phyloP scores from a whole-genome alignment of 306 rosid species.

The Astragalus glycyphyllos region DNA sequence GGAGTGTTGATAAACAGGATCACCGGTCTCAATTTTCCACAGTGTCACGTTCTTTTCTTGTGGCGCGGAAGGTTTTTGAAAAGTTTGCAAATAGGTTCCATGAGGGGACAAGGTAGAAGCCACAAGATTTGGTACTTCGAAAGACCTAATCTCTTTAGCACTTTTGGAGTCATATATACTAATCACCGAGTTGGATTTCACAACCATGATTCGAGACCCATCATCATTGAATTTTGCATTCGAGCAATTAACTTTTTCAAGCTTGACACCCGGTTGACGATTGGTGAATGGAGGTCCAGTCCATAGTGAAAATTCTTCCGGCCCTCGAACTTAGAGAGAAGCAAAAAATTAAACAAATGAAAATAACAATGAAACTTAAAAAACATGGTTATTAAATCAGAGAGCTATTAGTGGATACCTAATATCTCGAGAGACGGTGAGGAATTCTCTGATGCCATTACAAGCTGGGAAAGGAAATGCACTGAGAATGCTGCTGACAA shows the following conservation, averaged over 20 bases:
- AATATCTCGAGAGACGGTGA: slow-evolving; percentile 71
- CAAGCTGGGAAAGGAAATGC: neutral
- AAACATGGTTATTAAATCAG: neutral
- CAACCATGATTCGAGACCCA: slow-evolving; percentile 75
- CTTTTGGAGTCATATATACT: slow-evolving; percentile 58
- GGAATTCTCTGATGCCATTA: slow-evolving; percentile 63
- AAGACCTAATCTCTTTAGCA: slow-evolving; percentile 68
- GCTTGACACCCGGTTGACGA: slow-evolving; percentile 67
- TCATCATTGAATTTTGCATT: slow-evolving; percentile 73
- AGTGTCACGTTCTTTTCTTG: slow-evolving; percentile 78
- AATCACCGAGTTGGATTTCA: slow-evolving; percentile 61
- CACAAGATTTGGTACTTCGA: slow-evolving; percentile 63
- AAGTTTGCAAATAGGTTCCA: slow-evolving; percentile 80
- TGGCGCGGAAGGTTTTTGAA: slow-evolving; percentile 68
- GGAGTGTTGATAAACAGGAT: slow-evolving; percentile 62
- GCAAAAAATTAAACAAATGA: neutral
- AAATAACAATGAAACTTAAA: neutral
- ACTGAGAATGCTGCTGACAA: neutral
- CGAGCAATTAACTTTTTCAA: slow-evolving; percentile 63
- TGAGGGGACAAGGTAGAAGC: slow-evolving; percentile 74
- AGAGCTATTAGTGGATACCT: slow-evolving; percentile 52
- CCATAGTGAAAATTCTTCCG: slow-evolving; percentile 81
- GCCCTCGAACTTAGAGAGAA: slow-evolving; percentile 66
- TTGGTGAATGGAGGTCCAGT: slow-evolving; percentile 75
- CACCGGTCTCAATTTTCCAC: slow-evolving; percentile 72